Base-by-base conservation (phyloP, 352 stramenopile species). In the Phytophthora nicotianae region DNA sequence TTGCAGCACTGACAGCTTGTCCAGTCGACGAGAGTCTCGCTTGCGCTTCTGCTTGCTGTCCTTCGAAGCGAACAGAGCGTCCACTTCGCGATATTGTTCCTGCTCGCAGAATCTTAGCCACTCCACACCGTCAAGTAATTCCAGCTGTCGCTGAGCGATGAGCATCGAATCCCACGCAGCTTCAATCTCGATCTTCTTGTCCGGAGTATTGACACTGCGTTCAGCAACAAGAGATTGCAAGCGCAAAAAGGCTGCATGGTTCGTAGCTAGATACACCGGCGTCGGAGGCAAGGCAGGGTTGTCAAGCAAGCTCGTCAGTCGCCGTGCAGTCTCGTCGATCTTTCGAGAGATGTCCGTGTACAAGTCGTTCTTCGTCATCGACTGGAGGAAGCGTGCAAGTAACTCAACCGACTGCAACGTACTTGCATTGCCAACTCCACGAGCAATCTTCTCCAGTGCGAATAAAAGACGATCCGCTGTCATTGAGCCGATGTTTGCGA, bases 71-170 rank as follows among this genome's bases (percentile, higher is more conserved):
- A 88, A 74, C 2, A 80, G 47, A 8, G 19, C 33, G 53, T 93
- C 80, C 14, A 93, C 73, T 29, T 80, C 52, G 7, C 50, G 59
- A 60, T 81, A 90, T 57, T 91, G 74, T 27, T 91, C 80, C 54
- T 81, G 52, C 53, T 94, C 83, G 23, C 80, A 89, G 50, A 94
- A 94, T 27, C 74, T 67, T 45, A 90, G 41, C 81, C 83, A 91
- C 54, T 88, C 72, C 35, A 81, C 70, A 8, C 80, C 77, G 45
- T 89, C 74, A 20, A 90, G 51, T 37, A 91, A 20, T 47, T 88
- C 70, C 2, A 91, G 62, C 5, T 83, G 79, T 19, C 40, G 48
- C 45, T 90, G 81, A 13, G 61, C 40, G 7, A 63, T 46, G 10
- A 77, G 10, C 19, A 90, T 66, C 14, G 67, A 65, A 4, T 62